Evolutionary conservation across 148 eudicot genomes (phyloP).

Genomic region (Talinum fruticosum): DNA sequence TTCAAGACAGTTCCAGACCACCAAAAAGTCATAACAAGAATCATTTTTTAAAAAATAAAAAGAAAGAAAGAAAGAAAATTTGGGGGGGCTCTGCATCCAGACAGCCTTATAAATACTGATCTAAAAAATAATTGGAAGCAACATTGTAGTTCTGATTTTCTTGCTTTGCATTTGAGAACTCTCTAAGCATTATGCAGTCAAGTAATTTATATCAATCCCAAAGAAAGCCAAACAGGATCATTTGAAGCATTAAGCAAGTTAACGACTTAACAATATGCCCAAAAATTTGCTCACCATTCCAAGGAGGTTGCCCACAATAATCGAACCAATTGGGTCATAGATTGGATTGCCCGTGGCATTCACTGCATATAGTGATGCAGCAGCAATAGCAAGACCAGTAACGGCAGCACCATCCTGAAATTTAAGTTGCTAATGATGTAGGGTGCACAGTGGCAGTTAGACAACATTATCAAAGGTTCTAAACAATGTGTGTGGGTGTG

Average conservation of each 20-base stretch:
- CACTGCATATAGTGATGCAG: slow-evolving; percentile 85
- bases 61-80: too few species aligned
- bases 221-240: background rate
- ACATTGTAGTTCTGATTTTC: background rate
- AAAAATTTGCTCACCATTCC: slow-evolving; percentile 60
- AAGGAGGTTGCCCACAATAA: slow-evolving; percentile 88
- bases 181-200: background rate
- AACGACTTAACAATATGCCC: background rate
- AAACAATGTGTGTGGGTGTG: background rate
- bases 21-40: background rate
- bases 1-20: background rate
- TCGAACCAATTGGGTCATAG: slow-evolving; percentile 94
- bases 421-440: slow-evolving; percentile 5
- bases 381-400: slow-evolving; percentile 85
- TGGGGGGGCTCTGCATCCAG: background rate
- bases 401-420: slow-evolving; percentile 96
- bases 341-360: slow-evolving; percentile 86
- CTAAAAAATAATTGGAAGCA: background rate
- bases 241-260: background rate
- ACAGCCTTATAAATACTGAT: background rate
- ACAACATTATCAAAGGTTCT: background rate
- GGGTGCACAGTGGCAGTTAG: background rate
- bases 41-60: too few species aligned
- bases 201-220: background rate
- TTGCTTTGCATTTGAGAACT: background rate